Base-by-base conservation (phyloP, 768 basidiomycete species). In the Hygrocybe coccinea region DNA sequence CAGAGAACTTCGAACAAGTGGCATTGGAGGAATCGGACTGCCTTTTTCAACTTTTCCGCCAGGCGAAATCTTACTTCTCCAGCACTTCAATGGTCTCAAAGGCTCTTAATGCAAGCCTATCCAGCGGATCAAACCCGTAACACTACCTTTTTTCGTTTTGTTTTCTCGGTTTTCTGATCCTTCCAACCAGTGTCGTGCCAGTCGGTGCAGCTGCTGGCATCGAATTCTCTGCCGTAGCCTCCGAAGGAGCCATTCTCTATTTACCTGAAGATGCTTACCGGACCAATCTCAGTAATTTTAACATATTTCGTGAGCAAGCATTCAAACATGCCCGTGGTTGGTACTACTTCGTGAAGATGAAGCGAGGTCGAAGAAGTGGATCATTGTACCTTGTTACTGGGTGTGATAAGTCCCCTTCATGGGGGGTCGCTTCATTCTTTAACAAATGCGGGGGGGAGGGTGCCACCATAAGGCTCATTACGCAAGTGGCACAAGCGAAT, bases 301-400 rank as follows among this genome's bases (percentile, higher is more conserved):
- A 24, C 24, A 22, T 11, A 6, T 61, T 64, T 21, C 58, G 56
- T 3, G 48, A 55, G 12, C 47, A 64, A 12, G 62, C 55, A 22
- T 29, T 38, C 2, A 48, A 56, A 22, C 29, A 55, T 33, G 53
- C 50, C n/a, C 22, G 52, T 15, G 37, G 11, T 17, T 62, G 61
- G 61, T 60, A 62, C 54, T 29, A 33, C 10, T 59, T 55, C 53
- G 52, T 47, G 2, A 60, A 54, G 15, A 56, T 45, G 11, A 41
- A 17, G 12, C 54, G 55, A 17, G 64, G 60, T 2, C 48, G 60
- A 21, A 34, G 47, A 21, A 66, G 64, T 46, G 67, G 65, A 5
- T 63, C 67, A 15, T 35, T 69, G 11, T 61, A 66, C 38, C 62
- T 69, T 14, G 65, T 69, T 29, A 58, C 61, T 6, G 64, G 68